These are phyloP conservation scores for Pelargonium australe DNA, from an alignment of 441 rosid species.

Conservation along the genomic window DNA sequence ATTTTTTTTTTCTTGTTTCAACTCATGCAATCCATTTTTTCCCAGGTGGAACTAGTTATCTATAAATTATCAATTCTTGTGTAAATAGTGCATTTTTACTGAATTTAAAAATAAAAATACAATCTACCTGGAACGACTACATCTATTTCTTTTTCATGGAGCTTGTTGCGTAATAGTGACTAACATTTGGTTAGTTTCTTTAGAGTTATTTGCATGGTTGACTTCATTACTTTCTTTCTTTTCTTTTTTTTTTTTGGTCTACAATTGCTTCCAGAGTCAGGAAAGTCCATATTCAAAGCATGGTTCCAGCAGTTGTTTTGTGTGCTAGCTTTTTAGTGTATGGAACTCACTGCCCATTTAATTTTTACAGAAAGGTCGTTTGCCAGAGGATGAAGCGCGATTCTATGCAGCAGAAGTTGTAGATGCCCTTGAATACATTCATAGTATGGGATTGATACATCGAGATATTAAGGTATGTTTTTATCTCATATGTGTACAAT, in stretches of 20 bases:
- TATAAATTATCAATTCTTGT: not conserved
- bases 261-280: not conserved
- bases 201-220: not conserved
- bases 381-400: slow-evolving; percentile 86
- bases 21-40: slow-evolving; percentile 4
- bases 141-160: not conserved
- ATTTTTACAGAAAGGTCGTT: slow-evolving; percentile 63
- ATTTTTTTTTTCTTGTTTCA: not conserved
- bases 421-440: slow-evolving; percentile 98
- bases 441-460: slow-evolving; percentile 84
- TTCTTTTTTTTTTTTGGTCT: not conserved
- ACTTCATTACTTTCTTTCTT: not conserved
- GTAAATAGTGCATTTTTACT: slow-evolving; percentile 2
- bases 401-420: slow-evolving; percentile 90
- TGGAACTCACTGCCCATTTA: slow-evolving; percentile 12
- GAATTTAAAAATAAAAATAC: not conserved
- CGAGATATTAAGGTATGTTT: slow-evolving; percentile 83
- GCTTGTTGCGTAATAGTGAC: not conserved
- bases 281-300: not conserved
- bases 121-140: not conserved
- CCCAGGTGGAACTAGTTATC: not conserved
- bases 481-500: not conserved
- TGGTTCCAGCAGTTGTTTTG: slow-evolving; percentile 10
- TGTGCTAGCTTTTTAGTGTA: slow-evolving; percentile 8
- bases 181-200: not conserved